Base-by-base conservation (phyloP, 176 grass and related monocot species). In the Leersia perrieri region DNA sequence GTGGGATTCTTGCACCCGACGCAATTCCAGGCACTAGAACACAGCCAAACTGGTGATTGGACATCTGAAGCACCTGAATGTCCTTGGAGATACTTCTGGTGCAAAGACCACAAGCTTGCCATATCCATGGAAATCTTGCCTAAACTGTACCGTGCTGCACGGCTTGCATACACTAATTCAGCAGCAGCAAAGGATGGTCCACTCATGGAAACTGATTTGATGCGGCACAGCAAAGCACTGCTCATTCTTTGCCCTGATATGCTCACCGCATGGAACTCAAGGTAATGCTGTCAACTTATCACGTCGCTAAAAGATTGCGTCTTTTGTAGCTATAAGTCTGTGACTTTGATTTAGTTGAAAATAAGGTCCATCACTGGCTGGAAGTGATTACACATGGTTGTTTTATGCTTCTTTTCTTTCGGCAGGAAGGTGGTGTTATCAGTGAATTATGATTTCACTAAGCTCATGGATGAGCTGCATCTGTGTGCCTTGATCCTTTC, bases 161-260 rank as follows among this genome's bases (percentile, higher is more conserved):
- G 60, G 5, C 58, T 22, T 70, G 88, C 92, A 1, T 89, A 92
- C 57, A 63, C 26, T 5, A 41, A 63, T n/a, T 60, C 68, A 53
- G 84, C 57, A 58, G 90, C 73, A 81, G 41, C 38, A 33, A 85
- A 80, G 67, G 72, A 26, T 66, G 42, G 18, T 51, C 20, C 79
- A 22, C 20, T 72, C 8, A 14, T 51, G 47, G 41, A 45, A 74
- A 70, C 73, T 67, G 77, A 83, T 70, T 53, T 92, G 30, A 73
- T 90, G 83, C 87, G 58, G 60, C 92, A 88, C 63, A 94, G 83
- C 39, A 97, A 89, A 80, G 82, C 87, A 16, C 77, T 97, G 30
- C 82, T 94, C 66, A 90, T 97, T 82, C 85, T 94, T 68, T 90
- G 85, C 57, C 89, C 86, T n/a, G 90, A 94, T 72, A 80, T 92